Evolutionary conservation across 805 yeast species (phyloP).

Genomic region (Candida awuae): DNA sequence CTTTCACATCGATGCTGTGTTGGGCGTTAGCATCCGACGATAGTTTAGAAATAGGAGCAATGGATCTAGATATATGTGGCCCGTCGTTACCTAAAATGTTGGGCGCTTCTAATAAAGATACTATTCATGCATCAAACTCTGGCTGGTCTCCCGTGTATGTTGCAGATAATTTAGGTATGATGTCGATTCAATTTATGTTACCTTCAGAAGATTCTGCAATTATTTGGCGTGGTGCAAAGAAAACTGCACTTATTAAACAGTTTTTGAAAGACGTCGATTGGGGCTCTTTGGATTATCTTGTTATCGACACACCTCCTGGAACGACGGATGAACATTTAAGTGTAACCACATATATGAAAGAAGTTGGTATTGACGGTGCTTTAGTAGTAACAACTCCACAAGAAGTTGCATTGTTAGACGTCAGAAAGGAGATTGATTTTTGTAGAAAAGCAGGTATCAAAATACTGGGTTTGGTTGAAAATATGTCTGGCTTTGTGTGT

Average conservation of each 20-base stretch:
- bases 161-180: slow-evolving; percentile 87
- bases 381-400: slow-evolving; percentile 94
- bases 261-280: slow-evolving; percentile 92
- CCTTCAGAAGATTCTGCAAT: slow-evolving; percentile 91
- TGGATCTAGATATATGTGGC: slow-evolving; percentile 97
- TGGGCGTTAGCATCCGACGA: slow-evolving; percentile 90
- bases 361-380: slow-evolving; percentile 92
- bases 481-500: slow-evolving; percentile 98
- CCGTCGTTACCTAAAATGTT: slow-evolving; percentile 94
- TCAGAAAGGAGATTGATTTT: slow-evolving; percentile 90
- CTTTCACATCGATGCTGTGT: slow-evolving; percentile 90
- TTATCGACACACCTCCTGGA: slow-evolving; percentile 98
- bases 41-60: slow-evolving; percentile 82
- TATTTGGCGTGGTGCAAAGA: slow-evolving; percentile 97
- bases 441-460: slow-evolving; percentile 85
- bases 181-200: slow-evolving; percentile 91
- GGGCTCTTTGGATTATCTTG: slow-evolving; percentile 81
- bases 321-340: slow-evolving; percentile 96
- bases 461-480: slow-evolving; percentile 86
- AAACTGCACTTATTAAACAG: slow-evolving; percentile 86
- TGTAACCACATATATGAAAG: slow-evolving; percentile 79
- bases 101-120: slow-evolving; percentile 86
- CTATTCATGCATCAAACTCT: slow-evolving; percentile 77
- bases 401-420: slow-evolving; percentile 92
- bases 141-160: slow-evolving; percentile 98